A percentile compares a stretch with the other conserved stretches of the same genome.
phyloP scores from a whole-genome alignment of 2,329 filamentous ascomycete genomes.

The Diaporthe sp. region DNA sequence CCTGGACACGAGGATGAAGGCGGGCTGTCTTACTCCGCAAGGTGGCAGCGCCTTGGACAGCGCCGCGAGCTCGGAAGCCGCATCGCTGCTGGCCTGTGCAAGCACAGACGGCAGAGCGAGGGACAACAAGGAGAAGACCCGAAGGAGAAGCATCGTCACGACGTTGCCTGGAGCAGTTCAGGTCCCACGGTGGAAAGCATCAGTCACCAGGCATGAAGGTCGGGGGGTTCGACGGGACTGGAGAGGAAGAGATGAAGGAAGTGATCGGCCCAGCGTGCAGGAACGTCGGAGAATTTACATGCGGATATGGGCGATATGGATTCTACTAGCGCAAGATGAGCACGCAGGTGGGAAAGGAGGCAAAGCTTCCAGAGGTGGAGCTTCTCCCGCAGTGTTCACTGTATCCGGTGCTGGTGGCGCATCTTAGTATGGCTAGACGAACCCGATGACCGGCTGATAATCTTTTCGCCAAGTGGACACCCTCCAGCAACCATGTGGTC shows the following conservation, averaged over 20 bases:
- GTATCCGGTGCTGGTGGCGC: conserved; percentile 15
- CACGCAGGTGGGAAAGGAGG: conserved; percentile 17
- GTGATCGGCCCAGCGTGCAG: conserved; percentile 8
- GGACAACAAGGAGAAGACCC: conserved; percentile 17
- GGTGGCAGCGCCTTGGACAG: conserved; percentile 35
- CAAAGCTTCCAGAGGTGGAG: conserved; percentile 12
- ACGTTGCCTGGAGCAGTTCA: conserved; percentile 7
- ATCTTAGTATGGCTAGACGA: conserved; percentile 1
- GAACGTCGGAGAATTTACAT: conserved; percentile 34
- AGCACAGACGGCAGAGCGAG: conserved; percentile 13
- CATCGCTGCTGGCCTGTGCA: conserved; percentile 17
- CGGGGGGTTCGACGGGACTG: background rate
- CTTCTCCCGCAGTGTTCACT: background rate
- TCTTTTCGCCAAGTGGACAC: conserved; percentile 21
- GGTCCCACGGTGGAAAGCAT: conserved; percentile 13
- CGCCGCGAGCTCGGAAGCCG: conserved; percentile 31
- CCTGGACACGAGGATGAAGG: background rate
- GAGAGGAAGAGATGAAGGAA: conserved; percentile 2
- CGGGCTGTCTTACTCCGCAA: conserved; percentile 34
- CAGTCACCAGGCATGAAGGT: conserved; percentile 1
- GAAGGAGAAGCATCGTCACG: conserved; percentile 29
- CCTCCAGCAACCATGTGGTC: conserved; percentile 8
- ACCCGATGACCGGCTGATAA: conserved; percentile 12
- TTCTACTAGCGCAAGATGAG: conserved; percentile 16
- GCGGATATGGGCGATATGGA: conserved; percentile 22